phyloP scores from a whole-genome alignment of 345 rosid species.

The Boechera divaricarpa region DNA sequence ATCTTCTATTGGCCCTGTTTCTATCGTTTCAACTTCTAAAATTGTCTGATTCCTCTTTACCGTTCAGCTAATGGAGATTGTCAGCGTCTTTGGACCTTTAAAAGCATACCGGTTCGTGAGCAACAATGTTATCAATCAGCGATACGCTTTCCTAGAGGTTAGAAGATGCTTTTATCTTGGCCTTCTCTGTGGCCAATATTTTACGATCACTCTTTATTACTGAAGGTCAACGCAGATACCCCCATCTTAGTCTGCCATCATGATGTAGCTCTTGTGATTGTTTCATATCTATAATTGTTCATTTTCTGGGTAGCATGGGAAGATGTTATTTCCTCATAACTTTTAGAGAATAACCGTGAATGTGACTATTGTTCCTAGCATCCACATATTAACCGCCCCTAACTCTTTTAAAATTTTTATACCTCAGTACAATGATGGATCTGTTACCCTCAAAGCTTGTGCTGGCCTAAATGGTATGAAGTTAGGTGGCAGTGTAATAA shows the following conservation, averaged over 20 bases:
- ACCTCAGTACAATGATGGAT: conserved; percentile 71
- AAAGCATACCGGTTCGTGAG: conserved; percentile 69
- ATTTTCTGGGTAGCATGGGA: conserved; percentile 18
- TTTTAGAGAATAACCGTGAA: conserved; percentile 1
- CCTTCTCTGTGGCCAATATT: conserved; percentile 21
- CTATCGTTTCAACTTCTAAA: conserved; percentile 3
- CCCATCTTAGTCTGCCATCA: conserved; percentile 12
- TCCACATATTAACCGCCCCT: neutral
- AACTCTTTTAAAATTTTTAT: conserved; percentile 4
- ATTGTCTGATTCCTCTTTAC: conserved; percentile 35
- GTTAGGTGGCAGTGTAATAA: conserved; percentile 81
- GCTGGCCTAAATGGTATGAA: conserved; percentile 91
- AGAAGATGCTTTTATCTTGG: conserved; percentile 33
- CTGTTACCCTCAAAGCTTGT: conserved; percentile 77
- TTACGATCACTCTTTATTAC: neutral
- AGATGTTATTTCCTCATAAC: neutral
- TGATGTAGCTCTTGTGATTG: conserved; percentile 23
- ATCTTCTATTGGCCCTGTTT: neutral
- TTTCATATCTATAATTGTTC: conserved; percentile 23
- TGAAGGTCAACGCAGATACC: conserved; percentile 16
- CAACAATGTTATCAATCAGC: conserved; percentile 46
- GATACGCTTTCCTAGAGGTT: conserved; percentile 87
- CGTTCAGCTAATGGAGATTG: conserved; percentile 82
- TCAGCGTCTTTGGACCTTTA: conserved; percentile 82
- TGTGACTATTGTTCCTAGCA: conserved; percentile 19